Evolutionary conservation across 2,329 filamentous ascomycete genomes (phyloP).

Genomic region (Colletotrichum zoysiae): DNA sequence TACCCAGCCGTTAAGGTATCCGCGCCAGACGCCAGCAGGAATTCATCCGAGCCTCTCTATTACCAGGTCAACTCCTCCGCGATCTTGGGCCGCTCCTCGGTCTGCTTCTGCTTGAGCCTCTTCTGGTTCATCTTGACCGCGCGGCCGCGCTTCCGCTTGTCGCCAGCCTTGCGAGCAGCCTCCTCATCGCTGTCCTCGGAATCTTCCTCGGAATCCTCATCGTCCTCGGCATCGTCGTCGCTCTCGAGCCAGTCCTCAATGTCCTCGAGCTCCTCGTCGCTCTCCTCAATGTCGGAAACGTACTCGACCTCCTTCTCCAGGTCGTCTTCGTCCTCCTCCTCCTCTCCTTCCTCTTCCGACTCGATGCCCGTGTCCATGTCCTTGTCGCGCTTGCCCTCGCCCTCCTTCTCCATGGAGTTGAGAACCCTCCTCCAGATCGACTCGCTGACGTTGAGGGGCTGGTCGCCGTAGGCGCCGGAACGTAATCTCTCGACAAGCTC

Average conservation of each 20-base stretch:
- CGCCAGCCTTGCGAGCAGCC: slow-evolving; percentile 67
- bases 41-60: slow-evolving; percentile 33
- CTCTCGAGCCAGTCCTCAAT: slow-evolving; percentile 94
- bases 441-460: slow-evolving; percentile 95
- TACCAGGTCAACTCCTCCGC: slow-evolving; percentile 60
- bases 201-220: slow-evolving; percentile 65
- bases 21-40: slow-evolving; percentile 37
- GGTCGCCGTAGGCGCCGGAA: slow-evolving; percentile 93
- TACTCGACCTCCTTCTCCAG: slow-evolving; percentile 88
- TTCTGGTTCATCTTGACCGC: slow-evolving; percentile 62
- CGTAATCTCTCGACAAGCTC: slow-evolving; percentile 92
- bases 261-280: slow-evolving; percentile 77
- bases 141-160: slow-evolving; percentile 66
- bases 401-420: slow-evolving; percentile 86
- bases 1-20: slow-evolving; percentile 40
- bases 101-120: slow-evolving; percentile 57
- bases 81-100: slow-evolving; percentile 58
- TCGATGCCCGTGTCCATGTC: slow-evolving; percentile 90
- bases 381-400: slow-evolving; percentile 84
- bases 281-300: slow-evolving; percentile 89
- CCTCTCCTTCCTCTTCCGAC: slow-evolving; percentile 78
- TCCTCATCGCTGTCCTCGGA: slow-evolving; percentile 69
- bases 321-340: slow-evolving; percentile 74
- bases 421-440: slow-evolving; percentile 98
- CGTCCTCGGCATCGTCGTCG: slow-evolving; percentile 70